phyloP scores from a whole-genome alignment of 345 rosid genomes.

The Ceriops zippeliana region DNA sequence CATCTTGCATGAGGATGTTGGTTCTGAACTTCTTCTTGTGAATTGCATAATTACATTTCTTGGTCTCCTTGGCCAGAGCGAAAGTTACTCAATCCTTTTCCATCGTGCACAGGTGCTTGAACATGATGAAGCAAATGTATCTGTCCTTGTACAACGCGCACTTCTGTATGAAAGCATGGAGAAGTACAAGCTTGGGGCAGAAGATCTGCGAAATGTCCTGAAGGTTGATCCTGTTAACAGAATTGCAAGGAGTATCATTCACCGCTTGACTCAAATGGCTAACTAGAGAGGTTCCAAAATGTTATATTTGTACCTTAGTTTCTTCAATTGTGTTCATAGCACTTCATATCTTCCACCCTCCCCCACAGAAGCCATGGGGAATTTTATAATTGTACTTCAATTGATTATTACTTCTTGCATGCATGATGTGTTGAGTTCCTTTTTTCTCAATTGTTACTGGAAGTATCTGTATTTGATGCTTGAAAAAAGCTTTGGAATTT shows the following conservation, averaged over 20 bases:
- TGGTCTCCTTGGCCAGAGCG: neutral
- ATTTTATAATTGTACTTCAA: constrained; percentile 5
- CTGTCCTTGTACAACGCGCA: constrained; percentile 83
- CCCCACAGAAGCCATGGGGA: neutral
- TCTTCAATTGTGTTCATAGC: neutral
- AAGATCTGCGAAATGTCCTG: constrained; percentile 85
- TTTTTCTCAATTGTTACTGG: constrained; percentile 6
- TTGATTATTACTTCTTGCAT: constrained; percentile 5
- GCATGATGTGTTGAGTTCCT: neutral
- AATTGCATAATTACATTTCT: neutral
- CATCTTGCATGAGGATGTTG: neutral
- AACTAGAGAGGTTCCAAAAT: constrained; percentile 29
- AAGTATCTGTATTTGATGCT: neutral
- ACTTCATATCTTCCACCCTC: constrained; percentile 3
- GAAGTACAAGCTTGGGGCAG: constrained; percentile 95
- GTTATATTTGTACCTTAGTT: neutral
- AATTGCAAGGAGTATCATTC: constrained; percentile 92
- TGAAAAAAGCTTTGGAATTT: neutral
- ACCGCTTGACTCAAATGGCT: constrained; percentile 87
- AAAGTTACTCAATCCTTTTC: neutral
- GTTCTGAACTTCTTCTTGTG: neutral
- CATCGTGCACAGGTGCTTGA: constrained; percentile 63
- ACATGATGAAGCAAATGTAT: constrained; percentile 59
- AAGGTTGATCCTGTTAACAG: constrained; percentile 85
- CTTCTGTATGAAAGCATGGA: constrained; percentile 98